Evolutionary conservation across 306 rosid species (phyloP).

Genomic region (Lagenaria siceraria): DNA sequence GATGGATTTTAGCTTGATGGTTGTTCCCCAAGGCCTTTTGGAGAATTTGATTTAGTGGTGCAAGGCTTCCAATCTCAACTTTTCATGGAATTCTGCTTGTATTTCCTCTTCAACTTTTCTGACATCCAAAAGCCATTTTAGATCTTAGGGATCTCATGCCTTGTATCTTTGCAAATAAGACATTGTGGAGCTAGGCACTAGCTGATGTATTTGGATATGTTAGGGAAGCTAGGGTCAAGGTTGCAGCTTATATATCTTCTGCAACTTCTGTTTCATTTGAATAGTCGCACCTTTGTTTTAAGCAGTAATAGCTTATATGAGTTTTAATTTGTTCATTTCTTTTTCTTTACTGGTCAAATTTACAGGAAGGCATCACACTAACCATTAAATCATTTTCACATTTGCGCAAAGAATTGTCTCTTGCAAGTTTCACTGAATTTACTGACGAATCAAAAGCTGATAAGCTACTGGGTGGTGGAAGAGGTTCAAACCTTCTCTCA

Average conservation of each 20-base stretch:
- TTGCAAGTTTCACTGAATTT: constrained; percentile 23
- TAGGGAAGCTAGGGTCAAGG: not conserved
- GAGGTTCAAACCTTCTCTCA: constrained; percentile 35
- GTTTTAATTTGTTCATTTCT: not conserved
- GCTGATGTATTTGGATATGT: not conserved
- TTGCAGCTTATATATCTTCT: not conserved
- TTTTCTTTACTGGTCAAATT: constrained; percentile 11
- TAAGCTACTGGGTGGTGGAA: constrained; percentile 70
- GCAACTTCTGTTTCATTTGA: not conserved
- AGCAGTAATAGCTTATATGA: not conserved
- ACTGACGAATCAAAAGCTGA: constrained; percentile 54
- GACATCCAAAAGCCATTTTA: not conserved
- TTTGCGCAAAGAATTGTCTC: constrained; percentile 39
- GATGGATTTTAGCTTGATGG: no score
- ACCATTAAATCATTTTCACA: constrained; percentile 59
- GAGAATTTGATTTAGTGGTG: no score
- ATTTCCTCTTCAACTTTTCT: not conserved
- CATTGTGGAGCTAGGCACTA: not conserved
- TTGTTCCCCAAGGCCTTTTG: no score
- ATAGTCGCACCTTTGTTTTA: not conserved
- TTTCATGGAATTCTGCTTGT: not conserved
- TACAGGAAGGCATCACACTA: constrained; percentile 62
- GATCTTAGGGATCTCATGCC: not conserved
- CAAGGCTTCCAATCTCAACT: no score
- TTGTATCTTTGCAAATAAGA: not conserved